phyloP scores from a whole-genome alignment of 2,329 filamentous ascomycete genomes.

The Paracorniculantispora psalliotae region DNA sequence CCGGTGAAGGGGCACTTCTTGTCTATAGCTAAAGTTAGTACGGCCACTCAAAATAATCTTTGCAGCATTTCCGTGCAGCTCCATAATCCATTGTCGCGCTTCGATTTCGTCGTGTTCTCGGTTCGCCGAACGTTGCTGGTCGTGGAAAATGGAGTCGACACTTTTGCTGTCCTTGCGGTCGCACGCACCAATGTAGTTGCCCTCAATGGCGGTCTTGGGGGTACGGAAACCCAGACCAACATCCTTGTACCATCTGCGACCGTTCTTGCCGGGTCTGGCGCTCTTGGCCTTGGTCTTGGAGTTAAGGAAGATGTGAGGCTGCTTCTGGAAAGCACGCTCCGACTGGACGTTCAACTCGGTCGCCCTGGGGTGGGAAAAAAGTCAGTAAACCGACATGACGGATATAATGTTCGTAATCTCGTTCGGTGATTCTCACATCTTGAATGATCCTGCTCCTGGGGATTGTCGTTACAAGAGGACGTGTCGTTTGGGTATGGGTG shows the following conservation, averaged over 20 bases:
- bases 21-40: conserved; percentile 55
- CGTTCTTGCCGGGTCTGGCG: conserved; percentile 82
- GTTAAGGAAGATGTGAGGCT: conserved; percentile 99
- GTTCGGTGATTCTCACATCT: conserved; percentile 34
- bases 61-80: neutral
- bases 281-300: conserved; percentile 86
- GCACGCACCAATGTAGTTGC: conserved; percentile 94
- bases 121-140: neutral
- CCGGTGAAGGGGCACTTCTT: conserved; percentile 99
- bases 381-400: conserved; percentile 12
- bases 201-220: conserved; percentile 97
- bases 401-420: conserved; percentile 1
- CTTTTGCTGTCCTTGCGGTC: conserved; percentile 17
- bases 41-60: neutral
- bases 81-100: conserved; percentile 5
- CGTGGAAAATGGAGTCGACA: conserved; percentile 7
- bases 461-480: conserved; percentile 35
- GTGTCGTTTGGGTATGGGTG: conserved; percentile 34
- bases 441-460: conserved; percentile 38
- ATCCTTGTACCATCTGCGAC: conserved; percentile 97
- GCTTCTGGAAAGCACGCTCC: conserved; percentile 99
- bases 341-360: conserved; percentile 99
- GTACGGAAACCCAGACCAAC: conserved; percentile 99
- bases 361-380: conserved; percentile 57
- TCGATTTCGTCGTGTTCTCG: neutral